A percentile compares a stretch with the other conserved stretches of the same genome.
Conservation (phyloP, 2,329 filamentous ascomycete species). For the Neonectria magnoliae region DNA sequence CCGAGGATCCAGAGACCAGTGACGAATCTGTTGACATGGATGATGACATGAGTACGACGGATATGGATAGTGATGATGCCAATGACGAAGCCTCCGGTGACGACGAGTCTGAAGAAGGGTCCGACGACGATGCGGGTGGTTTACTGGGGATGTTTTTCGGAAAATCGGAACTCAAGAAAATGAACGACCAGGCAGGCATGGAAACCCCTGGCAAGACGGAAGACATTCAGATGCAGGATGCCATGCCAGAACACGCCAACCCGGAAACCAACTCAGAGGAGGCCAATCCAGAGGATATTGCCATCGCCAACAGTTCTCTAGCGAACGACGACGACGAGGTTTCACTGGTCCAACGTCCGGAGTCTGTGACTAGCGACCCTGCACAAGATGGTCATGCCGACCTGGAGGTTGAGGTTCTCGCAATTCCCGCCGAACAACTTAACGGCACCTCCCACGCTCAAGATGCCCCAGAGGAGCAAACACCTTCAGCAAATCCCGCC, state of each 20-base stretch:
- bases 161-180: slow-evolving; percentile 65
- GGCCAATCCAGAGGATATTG: not conserved
- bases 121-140: slow-evolving; percentile 56
- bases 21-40: slow-evolving; percentile 77
- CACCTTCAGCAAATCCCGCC: not conserved
- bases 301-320: slow-evolving; percentile 34
- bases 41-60: slow-evolving; percentile 70
- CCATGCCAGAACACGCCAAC: not conserved
- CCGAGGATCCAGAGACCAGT: slow-evolving; percentile 57
- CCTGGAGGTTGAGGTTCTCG: not conserved
- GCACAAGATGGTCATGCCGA: slow-evolving; percentile 13
- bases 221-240: slow-evolving; percentile 39
- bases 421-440: not conserved
- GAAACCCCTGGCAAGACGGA: slow-evolving; percentile 30
- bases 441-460: not conserved
- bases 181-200: slow-evolving; percentile 54
- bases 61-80: slow-evolving; percentile 57
- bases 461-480: not conserved
- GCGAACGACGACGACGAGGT: slow-evolving; percentile 49
- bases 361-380: slow-evolving; percentile 31
- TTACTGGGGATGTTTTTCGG: slow-evolving; percentile 68
- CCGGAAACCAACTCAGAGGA: too few relatives aligned
- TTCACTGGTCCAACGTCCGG: slow-evolving; percentile 46
- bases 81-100: slow-evolving; percentile 55
- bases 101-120: slow-evolving; percentile 56